A percentile compares a stretch with the other conserved stretches of the same genome.
phyloP scores from a whole-genome alignment of 148 eudicot genomes.

The Chenopodium suecicum region DNA sequence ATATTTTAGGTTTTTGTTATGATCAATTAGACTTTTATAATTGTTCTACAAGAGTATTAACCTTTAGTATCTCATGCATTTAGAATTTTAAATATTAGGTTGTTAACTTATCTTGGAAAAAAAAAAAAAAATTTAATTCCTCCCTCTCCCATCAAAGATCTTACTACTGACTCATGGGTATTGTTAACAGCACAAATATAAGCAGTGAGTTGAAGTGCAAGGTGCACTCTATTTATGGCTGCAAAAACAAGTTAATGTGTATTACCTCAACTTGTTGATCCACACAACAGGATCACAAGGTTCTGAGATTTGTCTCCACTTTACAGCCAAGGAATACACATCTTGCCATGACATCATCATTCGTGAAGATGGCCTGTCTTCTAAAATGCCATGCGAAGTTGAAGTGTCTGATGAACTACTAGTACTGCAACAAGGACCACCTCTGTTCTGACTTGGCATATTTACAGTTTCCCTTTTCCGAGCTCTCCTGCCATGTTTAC shows the following conservation, averaged over 20 bases:
- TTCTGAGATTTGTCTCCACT: conserved; percentile 98
- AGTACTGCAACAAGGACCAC: conserved; percentile 93
- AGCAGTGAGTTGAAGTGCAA: background rate
- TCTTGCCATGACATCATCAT: conserved; percentile 77
- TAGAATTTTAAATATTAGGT: too few species aligned
- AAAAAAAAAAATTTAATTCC: background rate
- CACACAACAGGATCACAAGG: conserved; percentile 98
- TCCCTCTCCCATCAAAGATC: background rate
- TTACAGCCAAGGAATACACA: conserved; percentile 85
- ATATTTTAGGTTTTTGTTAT: too few species aligned
- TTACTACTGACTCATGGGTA: background rate
- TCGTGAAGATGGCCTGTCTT: conserved; percentile 70
- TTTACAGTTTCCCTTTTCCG: conserved; percentile 67
- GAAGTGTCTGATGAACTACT: conserved; percentile 69
- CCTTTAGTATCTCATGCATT: too few species aligned
- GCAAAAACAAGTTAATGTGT: conserved; percentile 8
- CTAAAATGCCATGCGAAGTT: conserved; percentile 45
- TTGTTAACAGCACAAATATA: background rate
- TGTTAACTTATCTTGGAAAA: too few species aligned
- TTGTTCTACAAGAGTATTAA: too few species aligned
- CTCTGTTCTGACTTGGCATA: conserved; percentile 80
- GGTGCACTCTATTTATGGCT: background rate
- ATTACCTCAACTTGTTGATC: conserved; percentile 93
- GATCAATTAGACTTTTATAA: background rate
- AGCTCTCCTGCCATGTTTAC: conserved; percentile 65